Conservation (phyloP, 495 filamentous ascomycete genomes). For the Aspergillus taichungensis region DNA sequence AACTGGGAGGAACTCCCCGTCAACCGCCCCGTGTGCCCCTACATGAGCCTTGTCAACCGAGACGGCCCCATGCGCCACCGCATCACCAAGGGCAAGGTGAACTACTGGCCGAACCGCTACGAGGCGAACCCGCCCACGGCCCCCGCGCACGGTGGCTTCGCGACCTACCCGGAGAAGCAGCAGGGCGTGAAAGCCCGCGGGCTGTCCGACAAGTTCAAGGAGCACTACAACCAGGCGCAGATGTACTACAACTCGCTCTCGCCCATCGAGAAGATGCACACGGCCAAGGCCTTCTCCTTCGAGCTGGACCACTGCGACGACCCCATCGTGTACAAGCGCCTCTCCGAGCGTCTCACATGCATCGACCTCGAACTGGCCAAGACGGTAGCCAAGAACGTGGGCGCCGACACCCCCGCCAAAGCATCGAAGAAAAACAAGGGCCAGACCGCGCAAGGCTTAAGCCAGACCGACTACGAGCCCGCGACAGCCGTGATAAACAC, state of each 20-base stretch:
- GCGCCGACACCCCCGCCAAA: conserved; percentile 46
- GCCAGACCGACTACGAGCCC: conserved; percentile 54
- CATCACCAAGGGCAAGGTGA: conserved; percentile 62
- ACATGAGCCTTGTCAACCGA: conserved; percentile 41
- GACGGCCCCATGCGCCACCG: conserved; percentile 33
- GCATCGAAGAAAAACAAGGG: conserved; percentile 48
- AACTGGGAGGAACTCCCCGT: conserved; percentile 87
- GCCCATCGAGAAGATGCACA: conserved; percentile 58
- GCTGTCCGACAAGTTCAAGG: conserved; percentile 68
- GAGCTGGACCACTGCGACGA: conserved; percentile 91
- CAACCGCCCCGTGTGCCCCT: conserved; percentile 68
- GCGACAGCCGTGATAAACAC: conserved; percentile 51
- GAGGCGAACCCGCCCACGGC: conserved; percentile 52
- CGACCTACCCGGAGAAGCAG: conserved; percentile 57
- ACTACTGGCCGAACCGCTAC: conserved; percentile 86
- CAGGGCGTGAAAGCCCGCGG: conserved; percentile 61
- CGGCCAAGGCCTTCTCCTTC: conserved; percentile 63
- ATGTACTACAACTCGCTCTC: conserved; percentile 78
- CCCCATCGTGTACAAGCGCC: conserved; percentile 64
- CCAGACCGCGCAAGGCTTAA: conserved; percentile 49
- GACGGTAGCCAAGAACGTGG: conserved; percentile 55
- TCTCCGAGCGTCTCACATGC: conserved; percentile 54
- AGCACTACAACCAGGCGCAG: conserved; percentile 58
- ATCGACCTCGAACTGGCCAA: conserved; percentile 61
- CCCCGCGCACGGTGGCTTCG: conserved; percentile 53